These are phyloP conservation scores for Scheffersomyces parashehatae DNA, from an alignment of 1,139 yeast species.

Conservation along the genomic window DNA sequence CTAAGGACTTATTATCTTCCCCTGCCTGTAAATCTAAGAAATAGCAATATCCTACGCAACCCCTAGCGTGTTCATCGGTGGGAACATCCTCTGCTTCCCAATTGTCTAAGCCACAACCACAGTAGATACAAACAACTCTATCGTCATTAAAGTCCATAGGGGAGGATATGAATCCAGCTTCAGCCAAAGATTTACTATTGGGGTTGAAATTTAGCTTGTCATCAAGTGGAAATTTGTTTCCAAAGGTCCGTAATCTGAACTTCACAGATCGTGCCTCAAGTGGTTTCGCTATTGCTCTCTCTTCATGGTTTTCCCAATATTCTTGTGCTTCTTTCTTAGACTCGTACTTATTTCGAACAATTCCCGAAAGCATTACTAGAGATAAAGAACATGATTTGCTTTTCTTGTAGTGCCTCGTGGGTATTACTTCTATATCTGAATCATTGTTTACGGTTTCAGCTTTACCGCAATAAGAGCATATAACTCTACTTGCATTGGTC, in stretches of 20 bases:
- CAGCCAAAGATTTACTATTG: constrained; percentile 39
- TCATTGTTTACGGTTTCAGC: constrained; percentile 38
- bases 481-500: constrained; percentile 44
- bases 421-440: constrained; percentile 28
- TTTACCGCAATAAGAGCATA: constrained; percentile 63
- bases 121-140: constrained; percentile 69
- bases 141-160: constrained; percentile 54
- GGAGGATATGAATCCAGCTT: constrained; percentile 56
- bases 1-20: not conserved
- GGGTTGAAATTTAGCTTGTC: constrained; percentile 33
- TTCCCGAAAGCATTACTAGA: constrained; percentile 30
- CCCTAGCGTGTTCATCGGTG: constrained; percentile 46
- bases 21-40: constrained; percentile 24
- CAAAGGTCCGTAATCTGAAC: constrained; percentile 55
- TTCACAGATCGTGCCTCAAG: constrained; percentile 31
- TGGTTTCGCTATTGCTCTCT: constrained; percentile 24
- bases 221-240: constrained; percentile 57
- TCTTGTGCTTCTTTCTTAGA: constrained; percentile 5
- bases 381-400: constrained; percentile 19
- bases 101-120: constrained; percentile 65
- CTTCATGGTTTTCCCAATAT: constrained; percentile 12
- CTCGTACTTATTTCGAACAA: constrained; percentile 8
- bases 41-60: constrained; percentile 50
- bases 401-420: constrained; percentile 46
- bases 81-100: constrained; percentile 78